These are phyloP conservation scores for Chlorella sp. DNA, from an alignment of 139 green algal species.

Conservation along the genomic window DNA sequence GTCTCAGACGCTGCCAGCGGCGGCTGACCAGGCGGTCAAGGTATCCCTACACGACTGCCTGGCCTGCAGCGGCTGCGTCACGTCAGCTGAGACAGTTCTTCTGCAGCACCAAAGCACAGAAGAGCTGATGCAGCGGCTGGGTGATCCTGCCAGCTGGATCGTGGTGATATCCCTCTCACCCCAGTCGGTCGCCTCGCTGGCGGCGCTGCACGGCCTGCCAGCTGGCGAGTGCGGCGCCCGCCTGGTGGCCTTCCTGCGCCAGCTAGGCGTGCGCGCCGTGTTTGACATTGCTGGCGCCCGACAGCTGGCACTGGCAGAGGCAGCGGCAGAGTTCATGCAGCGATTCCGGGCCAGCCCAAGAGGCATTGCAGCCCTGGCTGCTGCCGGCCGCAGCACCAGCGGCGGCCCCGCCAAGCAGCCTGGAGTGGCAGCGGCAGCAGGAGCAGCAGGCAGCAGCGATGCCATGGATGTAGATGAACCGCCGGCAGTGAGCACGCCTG, in stretches of 20 bases:
- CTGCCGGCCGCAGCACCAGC: background rate
- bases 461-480: conserved; percentile 14
- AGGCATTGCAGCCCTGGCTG: background rate
- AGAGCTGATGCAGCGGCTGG: conserved; percentile 64
- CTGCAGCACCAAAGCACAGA: conserved; percentile 90
- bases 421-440: conserved; percentile 24
- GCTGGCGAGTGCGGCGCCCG: conserved; percentile 30
- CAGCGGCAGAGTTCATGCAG: conserved; percentile 83
- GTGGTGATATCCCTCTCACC: conserved; percentile 92
- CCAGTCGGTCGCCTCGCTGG: conserved; percentile 84
- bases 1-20: conserved; percentile 22
- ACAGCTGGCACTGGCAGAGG: conserved; percentile 86
- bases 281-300: conserved; percentile 73
- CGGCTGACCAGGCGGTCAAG: conserved; percentile 73
- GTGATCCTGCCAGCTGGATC: background rate
- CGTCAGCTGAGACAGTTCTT: conserved; percentile 94
- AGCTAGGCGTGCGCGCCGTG: conserved; percentile 73
- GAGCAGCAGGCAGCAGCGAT: background rate
- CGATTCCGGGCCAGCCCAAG: conserved; percentile 47
- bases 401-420: too few species aligned
- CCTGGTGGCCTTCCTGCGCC: conserved; percentile 67
- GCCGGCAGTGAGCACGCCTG: too few species aligned
- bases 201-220: conserved; percentile 50
- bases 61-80: conserved; percentile 97
- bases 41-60: conserved; percentile 97